These are phyloP conservation scores for Tylopilus balloui DNA, from an alignment of 768 basidiomycete species.

Conservation along the genomic window DNA sequence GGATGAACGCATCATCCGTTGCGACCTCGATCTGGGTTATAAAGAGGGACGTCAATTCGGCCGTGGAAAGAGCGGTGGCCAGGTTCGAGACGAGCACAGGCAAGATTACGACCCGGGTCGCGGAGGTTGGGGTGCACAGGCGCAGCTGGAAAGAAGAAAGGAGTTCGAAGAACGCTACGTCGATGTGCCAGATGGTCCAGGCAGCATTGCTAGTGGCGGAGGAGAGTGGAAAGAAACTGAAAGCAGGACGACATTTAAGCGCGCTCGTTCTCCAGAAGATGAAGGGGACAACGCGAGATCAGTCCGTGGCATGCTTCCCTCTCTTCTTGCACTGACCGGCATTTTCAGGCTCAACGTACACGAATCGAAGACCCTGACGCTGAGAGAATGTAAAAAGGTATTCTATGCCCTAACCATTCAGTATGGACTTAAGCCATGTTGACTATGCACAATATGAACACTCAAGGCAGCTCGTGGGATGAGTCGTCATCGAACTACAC, in stretches of 20 bases:
- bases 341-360: constrained; percentile 50
- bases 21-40: constrained; percentile 96
- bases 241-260: constrained; percentile 48
- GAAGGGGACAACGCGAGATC: constrained; percentile 56
- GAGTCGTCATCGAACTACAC: constrained; percentile 43
- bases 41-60: constrained; percentile 97
- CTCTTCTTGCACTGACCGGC: constrained; percentile 3
- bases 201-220: constrained; percentile 78
- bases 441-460: constrained; percentile 11
- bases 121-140: constrained; percentile 91
- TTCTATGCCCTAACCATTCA: constrained; percentile 17
- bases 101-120: constrained; percentile 96
- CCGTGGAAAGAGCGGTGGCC: constrained; percentile 94
- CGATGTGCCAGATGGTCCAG: constrained; percentile 74
- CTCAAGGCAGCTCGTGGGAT: background rate
- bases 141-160: constrained; percentile 72
- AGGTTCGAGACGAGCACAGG: constrained; percentile 93
- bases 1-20: constrained; percentile 97
- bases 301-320: constrained; percentile 37
- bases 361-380: constrained; percentile 62
- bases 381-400: constrained; percentile 57
- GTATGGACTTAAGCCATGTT: constrained; percentile 14
- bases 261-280: constrained; percentile 74
- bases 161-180: constrained; percentile 85
- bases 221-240: constrained; percentile 80